Evolutionary conservation across 148 eudicot genomes (phyloP), one percentile per base, ranked within the genome.

Genomic region (Cornus florida): DNA sequence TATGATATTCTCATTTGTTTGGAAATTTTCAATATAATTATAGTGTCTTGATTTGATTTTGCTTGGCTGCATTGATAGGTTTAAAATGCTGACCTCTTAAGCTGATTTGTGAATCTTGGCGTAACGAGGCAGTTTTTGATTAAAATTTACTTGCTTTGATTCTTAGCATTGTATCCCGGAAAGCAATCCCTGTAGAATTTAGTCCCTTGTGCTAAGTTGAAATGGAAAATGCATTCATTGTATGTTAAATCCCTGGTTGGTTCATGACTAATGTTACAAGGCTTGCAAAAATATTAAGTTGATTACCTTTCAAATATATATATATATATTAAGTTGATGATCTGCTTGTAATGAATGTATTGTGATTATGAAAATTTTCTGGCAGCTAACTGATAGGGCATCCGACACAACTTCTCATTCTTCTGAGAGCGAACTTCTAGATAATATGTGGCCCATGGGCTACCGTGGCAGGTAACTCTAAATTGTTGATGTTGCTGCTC

Each of bases 351-450:
- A 22, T 78, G 71, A 68, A 70, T 57, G 78, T 67, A 69, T 76
- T 83, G 64, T 60, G 66, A 76, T 79, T 81, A n/a, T 69, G 31
- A 66, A 60, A 6, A 67, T 73, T 39, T 86, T 82, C 53, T 87
- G 84, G 83, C 90, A 92, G 98, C 75, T 72, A 78, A 83, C 80
- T 20, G 93, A 92, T 78, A 75, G 91, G 77, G 81, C 89, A 79
- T 91, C 86, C 77, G 91, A 92, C 82, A 83, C 97, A 74, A 79
- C 90, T 77, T 90, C 94, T 72, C 91, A 82, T 86, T 88, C 90
- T 76, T 93, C 96, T 71, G 94, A 89, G 82, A 86, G 77, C 79
- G 97, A 91, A 28, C 64, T 77, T 84, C 89, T 73, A 35, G 93
- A 90, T 80, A 84, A 70, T 73, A 28, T 71, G 22, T 90, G 86